Percentiles rank a stretch among this genome's conserved stretches.
These are phyloP conservation scores for Bruguiera gymnorhiza DNA, from an alignment of 345 rosid species.

Conservation along the genomic window DNA sequence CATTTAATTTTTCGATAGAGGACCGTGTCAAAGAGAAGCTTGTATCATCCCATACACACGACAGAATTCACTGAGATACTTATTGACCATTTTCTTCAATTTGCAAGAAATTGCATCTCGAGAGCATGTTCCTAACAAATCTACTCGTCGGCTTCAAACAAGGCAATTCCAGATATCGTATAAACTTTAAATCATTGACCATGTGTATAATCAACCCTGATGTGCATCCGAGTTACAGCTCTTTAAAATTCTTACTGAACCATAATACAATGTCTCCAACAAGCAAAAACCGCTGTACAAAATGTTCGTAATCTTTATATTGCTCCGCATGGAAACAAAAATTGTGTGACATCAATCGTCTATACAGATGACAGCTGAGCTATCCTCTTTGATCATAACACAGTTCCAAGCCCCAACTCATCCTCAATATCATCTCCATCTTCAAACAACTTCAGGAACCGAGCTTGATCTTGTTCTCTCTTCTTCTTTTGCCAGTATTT, in stretches of 20 bases:
- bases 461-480: slow-evolving; percentile 83
- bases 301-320: background rate
- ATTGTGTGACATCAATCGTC: slow-evolving; percentile 21
- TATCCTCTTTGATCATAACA: slow-evolving; percentile 21
- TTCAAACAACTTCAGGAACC: slow-evolving; percentile 82
- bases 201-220: background rate
- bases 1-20: too few species aligned
- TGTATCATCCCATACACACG: too few species aligned
- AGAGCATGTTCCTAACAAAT: too few species aligned
- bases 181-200: too few species aligned
- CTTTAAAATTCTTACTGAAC: background rate
- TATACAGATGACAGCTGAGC: slow-evolving; percentile 30
- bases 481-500: slow-evolving; percentile 70
- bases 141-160: too few species aligned
- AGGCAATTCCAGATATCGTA: too few species aligned
- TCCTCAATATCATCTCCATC: slow-evolving; percentile 86
- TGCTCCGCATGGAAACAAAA: slow-evolving; percentile 19
- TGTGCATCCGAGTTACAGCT: background rate
- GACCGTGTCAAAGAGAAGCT: too few species aligned
- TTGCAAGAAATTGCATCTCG: too few species aligned
- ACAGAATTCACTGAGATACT: too few species aligned
- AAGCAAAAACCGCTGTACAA: background rate
- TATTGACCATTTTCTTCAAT: too few species aligned
- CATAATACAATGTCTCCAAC: background rate
- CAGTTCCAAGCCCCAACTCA: slow-evolving; percentile 57